phyloP scores from a whole-genome alignment of 345 rosid genomes.

The Linum usitatissimum region DNA sequence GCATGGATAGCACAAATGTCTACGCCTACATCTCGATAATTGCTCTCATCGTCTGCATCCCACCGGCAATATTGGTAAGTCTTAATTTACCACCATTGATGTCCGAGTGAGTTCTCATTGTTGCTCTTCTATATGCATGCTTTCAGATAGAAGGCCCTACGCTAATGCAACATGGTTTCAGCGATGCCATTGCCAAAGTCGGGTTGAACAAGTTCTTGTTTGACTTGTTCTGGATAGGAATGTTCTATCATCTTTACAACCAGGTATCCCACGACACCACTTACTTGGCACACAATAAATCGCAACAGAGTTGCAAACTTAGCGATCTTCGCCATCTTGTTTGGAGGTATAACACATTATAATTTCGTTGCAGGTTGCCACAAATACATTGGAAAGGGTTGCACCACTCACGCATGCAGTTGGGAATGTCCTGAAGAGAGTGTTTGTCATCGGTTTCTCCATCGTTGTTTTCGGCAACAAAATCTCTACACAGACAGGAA shows the following conservation, averaged over 20 bases:
- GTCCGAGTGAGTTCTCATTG: not conserved
- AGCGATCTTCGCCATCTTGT: not conserved
- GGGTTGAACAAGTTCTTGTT: slow-evolving; percentile 34
- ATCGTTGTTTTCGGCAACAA: slow-evolving; percentile 38
- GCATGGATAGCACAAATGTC: slow-evolving; percentile 46
- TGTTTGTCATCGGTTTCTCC: slow-evolving; percentile 44
- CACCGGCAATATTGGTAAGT: slow-evolving; percentile 39
- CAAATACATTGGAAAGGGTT: slow-evolving; percentile 41
- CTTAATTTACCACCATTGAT: not conserved
- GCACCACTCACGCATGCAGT: slow-evolving; percentile 50
- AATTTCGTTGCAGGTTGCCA: slow-evolving; percentile 34
- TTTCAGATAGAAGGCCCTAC: slow-evolving; percentile 44
- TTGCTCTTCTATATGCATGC: not conserved
- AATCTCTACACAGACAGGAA: slow-evolving; percentile 45
- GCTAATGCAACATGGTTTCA: slow-evolving; percentile 38
- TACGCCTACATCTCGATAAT: slow-evolving; percentile 43
- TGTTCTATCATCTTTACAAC: slow-evolving; percentile 47
- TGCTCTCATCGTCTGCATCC: slow-evolving; percentile 37
- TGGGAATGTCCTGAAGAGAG: slow-evolving; percentile 42
- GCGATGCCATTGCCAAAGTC: slow-evolving; percentile 39
- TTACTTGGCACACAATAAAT: no score
- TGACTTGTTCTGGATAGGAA: slow-evolving; percentile 42
- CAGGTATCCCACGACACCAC: not conserved
- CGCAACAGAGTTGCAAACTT: not conserved
- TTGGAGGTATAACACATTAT: not conserved